Conservation (phyloP, 2,329 filamentous ascomycete genomes). For the Metarhizium humberi region DNA sequence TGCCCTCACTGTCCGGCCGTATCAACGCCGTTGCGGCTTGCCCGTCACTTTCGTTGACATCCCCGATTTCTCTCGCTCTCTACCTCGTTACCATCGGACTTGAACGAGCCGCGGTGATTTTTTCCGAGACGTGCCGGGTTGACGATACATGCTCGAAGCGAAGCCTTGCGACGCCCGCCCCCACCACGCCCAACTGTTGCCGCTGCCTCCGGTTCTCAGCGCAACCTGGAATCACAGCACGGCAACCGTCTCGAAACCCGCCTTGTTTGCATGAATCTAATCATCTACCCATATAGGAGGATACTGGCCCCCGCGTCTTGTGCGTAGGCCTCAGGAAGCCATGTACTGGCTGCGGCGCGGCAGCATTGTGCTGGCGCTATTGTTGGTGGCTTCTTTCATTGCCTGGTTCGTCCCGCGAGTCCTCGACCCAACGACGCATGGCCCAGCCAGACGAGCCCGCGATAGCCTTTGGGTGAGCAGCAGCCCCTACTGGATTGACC, state of each 20-base stretch:
- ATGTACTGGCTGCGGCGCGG: constrained; percentile 41
- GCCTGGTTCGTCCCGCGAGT: constrained; percentile 42
- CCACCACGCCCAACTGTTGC: background rate
- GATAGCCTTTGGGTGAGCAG: constrained; percentile 61
- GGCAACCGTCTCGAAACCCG: background rate
- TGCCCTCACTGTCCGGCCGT: background rate
- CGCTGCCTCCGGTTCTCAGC: constrained; percentile 7
- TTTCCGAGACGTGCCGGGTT: background rate
- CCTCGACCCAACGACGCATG: constrained; percentile 55
- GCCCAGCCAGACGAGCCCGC: constrained; percentile 50
- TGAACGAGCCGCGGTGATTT: background rate
- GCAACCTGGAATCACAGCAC: background rate
- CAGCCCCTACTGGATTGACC: constrained; percentile 64
- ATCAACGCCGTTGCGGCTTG: background rate
- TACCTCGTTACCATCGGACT: background rate
- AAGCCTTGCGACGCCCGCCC: background rate
- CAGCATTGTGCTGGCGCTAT: constrained; percentile 26
- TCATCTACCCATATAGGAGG: background rate
- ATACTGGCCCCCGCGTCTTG: background rate
- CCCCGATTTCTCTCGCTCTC: background rate
- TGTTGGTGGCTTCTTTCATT: constrained; percentile 36
- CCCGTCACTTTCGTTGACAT: background rate
- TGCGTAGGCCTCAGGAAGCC: constrained; percentile 1
- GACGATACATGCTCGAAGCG: background rate
- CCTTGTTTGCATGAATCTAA: background rate